Base-by-base conservation (phyloP, 768 basidiomycete genomes). In the Auricularia sp. region DNA sequence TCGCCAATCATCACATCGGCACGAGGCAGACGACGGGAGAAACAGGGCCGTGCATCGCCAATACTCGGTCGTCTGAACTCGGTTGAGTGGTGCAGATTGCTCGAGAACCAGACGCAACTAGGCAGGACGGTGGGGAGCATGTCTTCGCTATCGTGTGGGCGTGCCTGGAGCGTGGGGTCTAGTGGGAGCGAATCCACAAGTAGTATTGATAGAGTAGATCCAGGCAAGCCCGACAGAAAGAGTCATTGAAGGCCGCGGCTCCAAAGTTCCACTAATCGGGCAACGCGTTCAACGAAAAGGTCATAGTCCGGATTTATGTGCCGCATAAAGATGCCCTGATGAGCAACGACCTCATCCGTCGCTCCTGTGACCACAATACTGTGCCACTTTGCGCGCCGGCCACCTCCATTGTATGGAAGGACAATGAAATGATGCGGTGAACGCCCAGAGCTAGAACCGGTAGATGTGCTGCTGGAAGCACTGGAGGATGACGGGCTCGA, bases 281-380 rank as follows among this genome's bases (percentile, higher is more conserved):
- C 79, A 11, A 83, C 82, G 42, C 75, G 75, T 54, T 78, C 77
- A 3, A 84, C 77, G 39, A 85, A 71, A 14, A 66, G 75, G 35
- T 81, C 77, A 68, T 86, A 86, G 12, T 80, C 80, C 66, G 80
- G 66, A 70, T 86, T 84, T 66, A 77, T 76, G 2, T 70, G 69
- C 3, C 75, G 77, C 60, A 83, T 81, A 67, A 85, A 85, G 12
- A 86, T 67, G 44, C 83, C 84, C 59, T 74, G 76, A 71, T 86
- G 84, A 1, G 84, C 84, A 8, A 72, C 78, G 6, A 86, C 84
- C 69, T 86, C 84, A 67, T 84, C 82, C 3, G 78, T 72, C 10
- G 78, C 82, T 3, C 81, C 83, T 6, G 67, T 76, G 42, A 86
- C 80, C n/a, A 73, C 53, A 0, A 86, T 80, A 61, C 74, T 73